phyloP scores from a whole-genome alignment of 495 filamentous ascomycete species.

The Aspergillus cavernicola region DNA sequence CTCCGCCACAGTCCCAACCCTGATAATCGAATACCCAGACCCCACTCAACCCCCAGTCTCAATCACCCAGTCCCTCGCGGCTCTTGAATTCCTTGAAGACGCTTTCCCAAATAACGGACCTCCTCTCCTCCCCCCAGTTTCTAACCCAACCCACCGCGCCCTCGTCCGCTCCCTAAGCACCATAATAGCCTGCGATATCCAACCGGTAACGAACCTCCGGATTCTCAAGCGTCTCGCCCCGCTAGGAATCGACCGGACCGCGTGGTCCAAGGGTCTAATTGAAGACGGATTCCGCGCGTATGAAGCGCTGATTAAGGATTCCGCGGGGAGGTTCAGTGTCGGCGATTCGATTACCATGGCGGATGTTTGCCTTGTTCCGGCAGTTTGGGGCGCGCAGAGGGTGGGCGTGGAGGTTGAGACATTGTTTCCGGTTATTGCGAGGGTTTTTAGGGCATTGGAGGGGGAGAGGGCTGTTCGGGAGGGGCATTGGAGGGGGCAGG shows the following conservation, averaged over 20 bases:
- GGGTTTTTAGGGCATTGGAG: conserved; percentile 38
- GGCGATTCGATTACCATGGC: conserved; percentile 49
- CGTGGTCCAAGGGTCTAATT: conserved; percentile 38
- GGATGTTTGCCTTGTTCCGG: conserved; percentile 51
- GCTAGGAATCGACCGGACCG: conserved; percentile 33
- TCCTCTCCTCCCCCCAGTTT: conserved; percentile 32
- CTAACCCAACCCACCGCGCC: conserved; percentile 30
- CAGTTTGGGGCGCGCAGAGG: conserved; percentile 48
- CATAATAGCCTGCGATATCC: conserved; percentile 49
- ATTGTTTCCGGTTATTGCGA: conserved; percentile 37
- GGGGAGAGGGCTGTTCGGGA: conserved; percentile 32
- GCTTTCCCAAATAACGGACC: conserved; percentile 25
- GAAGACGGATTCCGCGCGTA: conserved; percentile 47
- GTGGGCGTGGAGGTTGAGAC: conserved; percentile 41
- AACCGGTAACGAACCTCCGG: conserved; percentile 48
- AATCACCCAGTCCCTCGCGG: conserved; percentile 50
- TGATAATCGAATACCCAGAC: conserved; percentile 29
- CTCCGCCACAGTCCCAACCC: conserved; percentile 47
- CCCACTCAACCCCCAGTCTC: conserved; percentile 16
- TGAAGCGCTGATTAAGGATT: conserved; percentile 30
- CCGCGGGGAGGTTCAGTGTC: conserved; percentile 45
- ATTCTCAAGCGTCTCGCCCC: conserved; percentile 41
- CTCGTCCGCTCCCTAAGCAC: conserved; percentile 38
- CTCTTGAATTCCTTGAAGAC: conserved; percentile 54
- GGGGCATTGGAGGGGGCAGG: conserved; percentile 45